Percentiles rank a stretch among this genome's conserved stretches.
Conservation (phyloP, 495 filamentous ascomycete genomes). For the Neurospora cerealis region DNA sequence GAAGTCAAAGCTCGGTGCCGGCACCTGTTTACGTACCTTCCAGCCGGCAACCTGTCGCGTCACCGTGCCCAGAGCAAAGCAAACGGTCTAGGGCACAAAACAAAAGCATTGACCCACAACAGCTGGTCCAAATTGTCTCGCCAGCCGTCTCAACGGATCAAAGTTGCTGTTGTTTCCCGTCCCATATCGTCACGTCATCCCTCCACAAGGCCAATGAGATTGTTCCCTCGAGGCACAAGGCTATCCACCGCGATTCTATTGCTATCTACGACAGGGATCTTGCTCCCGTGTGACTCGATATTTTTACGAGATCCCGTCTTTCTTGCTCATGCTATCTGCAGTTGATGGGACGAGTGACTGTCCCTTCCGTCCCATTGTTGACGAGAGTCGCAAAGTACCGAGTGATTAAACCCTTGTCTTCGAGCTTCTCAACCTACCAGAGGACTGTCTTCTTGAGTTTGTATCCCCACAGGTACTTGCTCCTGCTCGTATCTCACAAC, state of each 20-base stretch:
- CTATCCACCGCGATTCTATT: not conserved
- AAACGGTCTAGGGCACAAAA: not conserved
- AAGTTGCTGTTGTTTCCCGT: not conserved
- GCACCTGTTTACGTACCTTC: not conserved
- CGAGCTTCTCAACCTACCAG: not conserved
- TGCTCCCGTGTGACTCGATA: not conserved
- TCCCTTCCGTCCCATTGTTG: not conserved
- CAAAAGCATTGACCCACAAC: not conserved
- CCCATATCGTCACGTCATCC: not conserved
- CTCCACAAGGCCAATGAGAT: not conserved
- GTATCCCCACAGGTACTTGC: not conserved
- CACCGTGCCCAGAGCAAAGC: not conserved
- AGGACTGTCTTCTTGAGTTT: not conserved
- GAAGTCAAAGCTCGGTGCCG: not conserved
- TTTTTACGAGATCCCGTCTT: not conserved
- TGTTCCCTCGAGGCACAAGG: not conserved
- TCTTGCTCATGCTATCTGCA: not conserved
- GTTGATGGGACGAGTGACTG: not conserved
- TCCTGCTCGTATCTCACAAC: not conserved
- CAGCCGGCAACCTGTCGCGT: not conserved
- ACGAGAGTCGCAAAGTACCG: not conserved
- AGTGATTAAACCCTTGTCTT: not conserved
- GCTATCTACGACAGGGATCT: not conserved
- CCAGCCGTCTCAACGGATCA: not conserved
- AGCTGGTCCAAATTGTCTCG: not conserved